Base-by-base conservation (phyloP, 768 basidiomycete species). In the Suillus paluster region DNA sequence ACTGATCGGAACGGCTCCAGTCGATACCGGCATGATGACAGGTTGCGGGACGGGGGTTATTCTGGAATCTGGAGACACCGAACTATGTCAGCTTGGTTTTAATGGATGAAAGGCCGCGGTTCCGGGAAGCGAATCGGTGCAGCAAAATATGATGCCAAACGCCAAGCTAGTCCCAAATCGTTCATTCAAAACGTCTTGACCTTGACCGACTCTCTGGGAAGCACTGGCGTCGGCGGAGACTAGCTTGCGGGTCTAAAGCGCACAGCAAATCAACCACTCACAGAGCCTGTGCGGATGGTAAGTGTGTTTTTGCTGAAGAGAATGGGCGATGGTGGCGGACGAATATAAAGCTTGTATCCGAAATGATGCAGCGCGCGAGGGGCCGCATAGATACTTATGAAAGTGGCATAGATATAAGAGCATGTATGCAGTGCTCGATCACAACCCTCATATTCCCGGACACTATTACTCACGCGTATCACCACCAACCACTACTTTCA, bases 1-100 rank as follows among this genome's bases (percentile, higher is more conserved):
- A 71, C 70, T 21, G 9, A 58, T 12, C 34, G 38, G 27, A 34
- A 44, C 52, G 53, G 54, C 42, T 61, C 36, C 34, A 27, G 60
- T 21, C 48, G 42, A 50, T 17, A 48, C 17, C 17, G 48, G 14
- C 46, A 62, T 65, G 44, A 67, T 57, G 61, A 67, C 61, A 21
- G 58, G 50, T 52, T 50, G 64, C 39, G 58, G 55, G 33, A 42
- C 23, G 23, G 63, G 45, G 48, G 53, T 33, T 54, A 53, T 61
- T 55, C 72, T 73, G 39, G 39, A 38, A 49, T 55, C 72, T 73
- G 39, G 39, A 38, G 53, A n/a, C 25, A 53, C 27, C 46, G 14
- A 58, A 44, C 27, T n/a, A 57, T 34, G 25, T 41, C 39, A 57
- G 38, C 50, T 23, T 44, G 12, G 57, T 58, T 60, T 60, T 58